phyloP scores from a whole-genome alignment of 352 stramenopile species.

The Pythium periplocum region DNA sequence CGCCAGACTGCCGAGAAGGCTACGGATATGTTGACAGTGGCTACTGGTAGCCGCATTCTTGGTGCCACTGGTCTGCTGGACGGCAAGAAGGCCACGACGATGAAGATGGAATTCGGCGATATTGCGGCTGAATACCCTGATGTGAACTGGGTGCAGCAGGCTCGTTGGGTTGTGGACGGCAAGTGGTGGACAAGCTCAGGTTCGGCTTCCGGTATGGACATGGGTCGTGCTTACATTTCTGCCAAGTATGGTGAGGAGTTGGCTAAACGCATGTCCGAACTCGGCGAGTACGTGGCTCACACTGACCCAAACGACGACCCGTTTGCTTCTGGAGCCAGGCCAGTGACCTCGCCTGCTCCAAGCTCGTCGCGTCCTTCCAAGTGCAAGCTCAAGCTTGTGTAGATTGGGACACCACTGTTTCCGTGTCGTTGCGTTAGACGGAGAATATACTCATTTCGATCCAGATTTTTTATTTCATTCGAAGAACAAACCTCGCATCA shows the following conservation, averaged over 20 bases:
- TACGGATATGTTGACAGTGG: slow-evolving; percentile 43
- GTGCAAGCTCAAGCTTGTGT: too few relatives aligned
- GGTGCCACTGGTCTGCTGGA: slow-evolving; percentile 37
- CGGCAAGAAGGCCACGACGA: slow-evolving; percentile 46
- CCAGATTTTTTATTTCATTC: too few relatives aligned
- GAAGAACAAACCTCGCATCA: too few relatives aligned
- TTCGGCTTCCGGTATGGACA: slow-evolving; percentile 56
- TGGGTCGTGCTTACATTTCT: slow-evolving; percentile 44
- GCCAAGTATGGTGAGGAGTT: slow-evolving; percentile 19
- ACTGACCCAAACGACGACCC: slow-evolving; percentile 30
- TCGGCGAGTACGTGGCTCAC: slow-evolving; percentile 39
- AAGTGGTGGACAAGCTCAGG: slow-evolving; percentile 61
- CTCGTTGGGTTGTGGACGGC: slow-evolving; percentile 53
- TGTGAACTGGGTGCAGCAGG: slow-evolving; percentile 48
- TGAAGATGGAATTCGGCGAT: slow-evolving; percentile 47
- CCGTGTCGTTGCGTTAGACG: too few relatives aligned
- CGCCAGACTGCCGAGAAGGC: slow-evolving; percentile 19
- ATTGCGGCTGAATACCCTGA: slow-evolving; percentile 25
- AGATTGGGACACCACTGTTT: too few relatives aligned
- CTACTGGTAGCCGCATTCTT: slow-evolving; percentile 45
- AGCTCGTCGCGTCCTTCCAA: too few relatives aligned
- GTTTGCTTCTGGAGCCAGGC: slow-evolving; percentile 15
- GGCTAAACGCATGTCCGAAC: slow-evolving; percentile 26
- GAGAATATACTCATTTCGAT: too few relatives aligned
- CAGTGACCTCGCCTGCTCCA: too few relatives aligned